Conservation (phyloP, 2,329 filamentous ascomycete species). For the Arthrobotrys pseudoclavata region DNA sequence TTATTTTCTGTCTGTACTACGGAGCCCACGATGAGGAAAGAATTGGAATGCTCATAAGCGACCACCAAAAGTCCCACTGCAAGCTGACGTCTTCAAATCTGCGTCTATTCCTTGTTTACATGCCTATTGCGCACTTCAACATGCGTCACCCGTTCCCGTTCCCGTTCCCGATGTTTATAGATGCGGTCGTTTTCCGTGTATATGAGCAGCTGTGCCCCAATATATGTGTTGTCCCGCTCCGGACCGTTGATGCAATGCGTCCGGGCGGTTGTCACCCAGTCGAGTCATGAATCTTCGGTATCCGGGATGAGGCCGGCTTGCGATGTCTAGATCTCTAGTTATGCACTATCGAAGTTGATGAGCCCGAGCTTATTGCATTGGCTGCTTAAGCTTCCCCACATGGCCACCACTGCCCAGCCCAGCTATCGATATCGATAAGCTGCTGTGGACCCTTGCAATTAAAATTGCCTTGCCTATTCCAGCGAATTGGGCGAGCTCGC, state of each 20-base stretch:
- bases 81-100: background rate
- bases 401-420: background rate
- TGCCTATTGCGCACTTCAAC: background rate
- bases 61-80: background rate
- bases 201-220: conserved; percentile 2
- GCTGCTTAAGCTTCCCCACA: conserved; percentile 32
- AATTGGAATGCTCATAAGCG: background rate
- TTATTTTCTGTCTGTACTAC: conserved; percentile 13
- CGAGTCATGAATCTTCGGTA: background rate
- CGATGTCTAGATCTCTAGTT: background rate
- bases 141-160: background rate
- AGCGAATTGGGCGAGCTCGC: conserved; percentile 37
- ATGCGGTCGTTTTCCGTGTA: conserved; percentile 18
- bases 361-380: too few species aligned
- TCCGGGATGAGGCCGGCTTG: background rate
- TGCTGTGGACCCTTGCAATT: conserved; percentile 9
- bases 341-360: background rate
- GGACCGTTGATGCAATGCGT: background rate
- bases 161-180: conserved; percentile 16
- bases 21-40: background rate
- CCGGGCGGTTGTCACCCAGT: too few species aligned
- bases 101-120: background rate
- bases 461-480: background rate
- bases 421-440: conserved; percentile 45
- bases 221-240: conserved; percentile 22